Base-by-base conservation (phyloP, 1,139 yeast genomes). In the Saccharomyces hybrid region DNA sequence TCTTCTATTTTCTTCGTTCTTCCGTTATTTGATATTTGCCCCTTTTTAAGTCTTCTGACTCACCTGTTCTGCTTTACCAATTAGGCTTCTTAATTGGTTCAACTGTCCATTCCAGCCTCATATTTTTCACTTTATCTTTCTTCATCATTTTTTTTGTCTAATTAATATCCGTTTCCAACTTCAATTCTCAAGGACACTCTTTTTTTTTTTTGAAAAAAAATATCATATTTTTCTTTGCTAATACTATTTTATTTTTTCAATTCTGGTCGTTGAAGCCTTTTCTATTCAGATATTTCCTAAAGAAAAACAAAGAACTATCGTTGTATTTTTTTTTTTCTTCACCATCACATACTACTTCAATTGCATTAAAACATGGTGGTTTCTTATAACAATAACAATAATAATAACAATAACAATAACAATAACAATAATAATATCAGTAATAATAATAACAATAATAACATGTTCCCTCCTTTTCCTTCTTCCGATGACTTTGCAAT, bases 161-260 rank as follows among this genome's bases (percentile, higher is more conserved):
- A 38, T 38, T 38, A 38, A 38, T 16, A 38, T 16, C 44, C 44
- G 44, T 38, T 38, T 38, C 44, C 44, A 38, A 38, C 20, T 38
- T 38, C 44, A 38, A 38, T 38, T 38, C 44, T 38, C 44, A 38
- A 38, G 44, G 44, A 38, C 44, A 38, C 44, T 38, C 8, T 38
- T 38, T 20, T 20, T 26, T 26, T 26, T 26, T 26, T 26, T 11
- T 16, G 20, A 38, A 38, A 38, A 38, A 38, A 38, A 38, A 16
- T 16, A 38, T 20, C 26, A 38, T 20, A 38, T 16, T 20, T 38
- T 38, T 38, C 11, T 16, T 4, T 16, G 20, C 44, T 20, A 20
- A 25, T 38, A 38, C 3, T 38, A 20, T 20, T 38, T 16, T 38
- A 16, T 20, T 16, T 16, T 38, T 9, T 38, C 44, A 38, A 16